A percentile compares a stretch with the other conserved stretches of the same genome.
Conservation (phyloP, 1,139 yeast species). For the Kodamaea derodonti region DNA sequence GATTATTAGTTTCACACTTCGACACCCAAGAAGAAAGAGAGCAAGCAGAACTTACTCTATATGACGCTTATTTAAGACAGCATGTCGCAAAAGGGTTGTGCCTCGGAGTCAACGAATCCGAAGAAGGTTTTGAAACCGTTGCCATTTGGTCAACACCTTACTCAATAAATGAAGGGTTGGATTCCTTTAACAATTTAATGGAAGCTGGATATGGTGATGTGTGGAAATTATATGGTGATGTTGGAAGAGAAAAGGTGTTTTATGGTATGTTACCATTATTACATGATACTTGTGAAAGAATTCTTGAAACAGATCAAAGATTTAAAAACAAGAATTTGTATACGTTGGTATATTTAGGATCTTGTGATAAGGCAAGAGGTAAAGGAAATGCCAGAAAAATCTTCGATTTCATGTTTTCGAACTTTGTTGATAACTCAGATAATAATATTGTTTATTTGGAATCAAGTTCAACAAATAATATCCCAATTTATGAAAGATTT, state of each 20-base stretch:
- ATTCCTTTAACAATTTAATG: slow-evolving; percentile 47
- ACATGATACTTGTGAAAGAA: slow-evolving; percentile 47
- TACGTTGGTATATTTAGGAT: slow-evolving; percentile 62
- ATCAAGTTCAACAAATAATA: slow-evolving; percentile 49
- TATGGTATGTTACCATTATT: slow-evolving; percentile 54
- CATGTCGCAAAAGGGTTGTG: slow-evolving; percentile 56
- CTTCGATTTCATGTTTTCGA: slow-evolving; percentile 52
- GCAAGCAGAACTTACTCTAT: slow-evolving; percentile 44
- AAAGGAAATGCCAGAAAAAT: slow-evolving; percentile 62
- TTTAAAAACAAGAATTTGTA: slow-evolving; percentile 41
- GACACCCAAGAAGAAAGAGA: slow-evolving; percentile 31
- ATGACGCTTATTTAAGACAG: slow-evolving; percentile 55
- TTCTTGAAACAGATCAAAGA: slow-evolving; percentile 28
- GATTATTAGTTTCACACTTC: slow-evolving; percentile 43
- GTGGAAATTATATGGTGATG: slow-evolving; percentile 48
- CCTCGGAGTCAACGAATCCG: slow-evolving; percentile 42
- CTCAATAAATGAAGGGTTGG: slow-evolving; percentile 39
- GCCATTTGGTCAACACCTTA: slow-evolving; percentile 61
- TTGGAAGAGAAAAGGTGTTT: slow-evolving; percentile 53
- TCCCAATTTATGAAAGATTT: slow-evolving; percentile 56
- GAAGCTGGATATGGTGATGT: slow-evolving; percentile 56
- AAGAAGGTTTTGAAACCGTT: slow-evolving; percentile 55
- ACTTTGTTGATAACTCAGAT: slow-evolving; percentile 45
- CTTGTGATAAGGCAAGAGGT: slow-evolving; percentile 56
- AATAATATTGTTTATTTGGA: slow-evolving; percentile 52